Evolutionary conservation across 2,329 filamentous ascomycete genomes (phyloP), one percentile per base, ranked within the genome.

Genomic region (Aureobasidium sp.): DNA sequence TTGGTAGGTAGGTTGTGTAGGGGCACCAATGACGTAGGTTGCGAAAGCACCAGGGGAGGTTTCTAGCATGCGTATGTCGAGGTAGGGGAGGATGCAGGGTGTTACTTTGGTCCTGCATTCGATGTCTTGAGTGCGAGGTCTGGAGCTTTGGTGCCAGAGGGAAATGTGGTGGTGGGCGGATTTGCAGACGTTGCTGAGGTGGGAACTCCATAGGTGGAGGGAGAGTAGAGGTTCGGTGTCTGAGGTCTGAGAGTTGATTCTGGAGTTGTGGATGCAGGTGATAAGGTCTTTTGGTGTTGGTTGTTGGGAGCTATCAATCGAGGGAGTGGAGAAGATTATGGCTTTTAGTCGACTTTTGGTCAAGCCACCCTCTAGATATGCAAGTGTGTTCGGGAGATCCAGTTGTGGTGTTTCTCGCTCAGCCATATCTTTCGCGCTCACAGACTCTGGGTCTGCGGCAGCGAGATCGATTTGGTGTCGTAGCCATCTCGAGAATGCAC

Each of bases 401-500:
- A 95, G 84, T n/a, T 66, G 68, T 0, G 84, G 83, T 0, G 88
- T 85, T 67, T 94, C 89, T 66, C 88, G 89, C 64, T 93, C 91
- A 29, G 85, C 82, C 48, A 89, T 79, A 65, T 97, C 93, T 27
- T 91, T 85, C 8, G 80, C 76, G 21, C 78, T 78, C 51, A 81
- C 77, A 1, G 79, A 81, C 16, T 80, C 79, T 0, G 85, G 77
- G 66, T 88, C 76, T 70, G 87, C 85, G 6, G 84, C 84, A 48
- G 93, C 82, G 14, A 87, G 83, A 65, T 95, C 90, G 62, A 96
- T 93, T 68, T 92, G 86, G 68, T 91, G 83, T 37, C 87, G 85
- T 55, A 97, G 78, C 93, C 93, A 97, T 59, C 81, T 80, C 0
- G 90, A 92, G 70, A 97, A 97, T 5, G 84, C 81, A 2, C 78